phyloP scores from a whole-genome alignment of 306 rosid genomes.

The Sindora glabra region DNA sequence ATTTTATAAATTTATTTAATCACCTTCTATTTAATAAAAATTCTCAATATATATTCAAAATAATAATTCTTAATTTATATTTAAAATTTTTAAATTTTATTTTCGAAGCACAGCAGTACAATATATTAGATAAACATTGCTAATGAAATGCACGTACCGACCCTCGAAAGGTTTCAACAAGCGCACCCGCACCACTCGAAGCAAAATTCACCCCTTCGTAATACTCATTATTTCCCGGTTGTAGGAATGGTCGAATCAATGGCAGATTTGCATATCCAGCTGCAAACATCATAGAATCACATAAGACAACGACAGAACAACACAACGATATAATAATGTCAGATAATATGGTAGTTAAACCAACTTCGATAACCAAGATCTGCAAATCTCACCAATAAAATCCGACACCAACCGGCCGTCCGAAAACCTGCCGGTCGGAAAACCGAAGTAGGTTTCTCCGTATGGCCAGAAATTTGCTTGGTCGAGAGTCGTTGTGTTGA shows the following conservation, averaged over 20 bases:
- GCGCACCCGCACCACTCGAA: constrained; percentile 85
- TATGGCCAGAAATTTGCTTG: constrained; percentile 97
- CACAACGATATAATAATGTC: neutral
- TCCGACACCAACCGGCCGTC: constrained; percentile 84
- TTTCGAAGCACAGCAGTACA: too few species aligned
- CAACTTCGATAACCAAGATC: neutral
- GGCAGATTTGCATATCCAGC: constrained; percentile 79
- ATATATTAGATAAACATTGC: too few species aligned
- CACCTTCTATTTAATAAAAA: too few species aligned
- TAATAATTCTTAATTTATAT: too few species aligned
- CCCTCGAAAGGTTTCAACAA: constrained; percentile 68
- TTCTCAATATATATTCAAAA: too few species aligned
- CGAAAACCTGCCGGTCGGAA: constrained; percentile 86
- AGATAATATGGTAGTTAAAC: neutral
- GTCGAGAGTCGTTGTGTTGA: constrained; percentile 72
- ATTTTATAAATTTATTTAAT: too few species aligned
- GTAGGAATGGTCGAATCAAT: constrained; percentile 58
- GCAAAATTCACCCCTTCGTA: constrained; percentile 80
- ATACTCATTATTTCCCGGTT: constrained; percentile 51
- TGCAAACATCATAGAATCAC: neutral
- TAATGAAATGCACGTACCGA: constrained; percentile 39
- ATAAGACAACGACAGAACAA: neutral
- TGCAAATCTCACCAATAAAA: constrained; percentile 55
- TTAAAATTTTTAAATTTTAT: too few species aligned
- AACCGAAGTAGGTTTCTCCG: constrained; percentile 64